Base-by-base conservation (phyloP, 2,329 filamentous ascomycete species). In the Claviceps citrina region DNA sequence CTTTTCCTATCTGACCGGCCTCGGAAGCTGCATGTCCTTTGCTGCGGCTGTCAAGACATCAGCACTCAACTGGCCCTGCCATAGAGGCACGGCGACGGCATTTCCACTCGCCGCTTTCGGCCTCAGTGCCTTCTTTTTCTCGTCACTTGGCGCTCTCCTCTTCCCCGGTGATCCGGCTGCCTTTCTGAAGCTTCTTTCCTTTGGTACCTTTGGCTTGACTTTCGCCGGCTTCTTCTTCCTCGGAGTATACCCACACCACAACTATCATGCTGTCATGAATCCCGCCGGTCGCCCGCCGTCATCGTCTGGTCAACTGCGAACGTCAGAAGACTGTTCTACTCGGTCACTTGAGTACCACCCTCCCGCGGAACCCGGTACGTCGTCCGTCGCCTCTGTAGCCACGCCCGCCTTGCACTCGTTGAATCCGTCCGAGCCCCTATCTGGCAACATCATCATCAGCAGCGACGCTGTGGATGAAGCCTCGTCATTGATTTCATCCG, bases 51-150 rank as follows among this genome's bases (percentile, higher is more conserved):
- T 98, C 54, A 98, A 98, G 57, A 67, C 66, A 55, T 87, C 83
- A 37, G 87, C 87, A 8, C 71, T 91, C 47, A 95, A 95, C 61
- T 95, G 87, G 76, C 89, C 89, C 10, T 74, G 80, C 43, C 81
- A 93, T 56, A 76, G 91, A 47, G 91, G 91, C 41, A 94, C 89
- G 3, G 91, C 91, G 5, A 96, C 91, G 5, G 87, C 87, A 1
- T 91, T 96, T 51, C 89, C 91, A 5, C 63, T 96, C 41, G 84
- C 91, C 42, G 87, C 84, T 3, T 96, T 96, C 55, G 91, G 91
- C 3, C 64, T 98, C 42, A 95, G 87, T 56, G 91, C 91, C 40
- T 91, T 98, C 62, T 93, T 96, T 66, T 98, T 95, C 63, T 89
- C 91, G 0, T 70, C 79, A 2, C 62, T 93, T 26, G 84, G 85